Conservation (phyloP, 768 basidiomycete genomes). For the Heimioporus sp. region DNA sequence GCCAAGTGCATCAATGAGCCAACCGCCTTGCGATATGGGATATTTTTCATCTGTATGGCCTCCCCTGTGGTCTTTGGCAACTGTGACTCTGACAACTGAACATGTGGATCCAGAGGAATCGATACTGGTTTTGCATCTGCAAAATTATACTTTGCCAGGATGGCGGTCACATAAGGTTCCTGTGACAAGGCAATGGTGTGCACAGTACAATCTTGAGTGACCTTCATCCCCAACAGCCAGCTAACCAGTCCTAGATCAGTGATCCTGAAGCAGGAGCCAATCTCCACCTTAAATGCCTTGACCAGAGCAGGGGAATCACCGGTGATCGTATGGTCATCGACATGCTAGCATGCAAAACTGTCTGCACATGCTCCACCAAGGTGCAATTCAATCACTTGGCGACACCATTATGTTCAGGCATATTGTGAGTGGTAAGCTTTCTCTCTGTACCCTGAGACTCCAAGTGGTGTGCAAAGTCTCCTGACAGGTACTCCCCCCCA, state of each 20-base stretch:
- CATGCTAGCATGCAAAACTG: not conserved
- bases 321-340: too few relatives aligned
- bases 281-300: too few relatives aligned
- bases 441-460: too few relatives aligned
- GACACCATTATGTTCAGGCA: too few relatives aligned
- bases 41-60: not conserved
- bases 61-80: not conserved
- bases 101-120: too few relatives aligned
- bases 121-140: not conserved
- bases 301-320: too few relatives aligned
- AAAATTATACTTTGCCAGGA: not conserved
- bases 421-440: too few relatives aligned
- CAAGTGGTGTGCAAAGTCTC: not conserved
- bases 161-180: not conserved
- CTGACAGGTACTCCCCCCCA: not conserved
- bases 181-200: not conserved
- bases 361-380: not conserved
- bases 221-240: conserved; percentile 3
- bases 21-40: not conserved
- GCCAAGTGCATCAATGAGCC: not conserved
- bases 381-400: too few relatives aligned
- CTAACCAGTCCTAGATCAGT: not conserved
- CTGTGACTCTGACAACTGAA: not conserved
- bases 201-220: not conserved
- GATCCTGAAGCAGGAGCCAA: too few relatives aligned